Conservation (phyloP, 1,139 yeast species). For the Pichia sp. region DNA sequence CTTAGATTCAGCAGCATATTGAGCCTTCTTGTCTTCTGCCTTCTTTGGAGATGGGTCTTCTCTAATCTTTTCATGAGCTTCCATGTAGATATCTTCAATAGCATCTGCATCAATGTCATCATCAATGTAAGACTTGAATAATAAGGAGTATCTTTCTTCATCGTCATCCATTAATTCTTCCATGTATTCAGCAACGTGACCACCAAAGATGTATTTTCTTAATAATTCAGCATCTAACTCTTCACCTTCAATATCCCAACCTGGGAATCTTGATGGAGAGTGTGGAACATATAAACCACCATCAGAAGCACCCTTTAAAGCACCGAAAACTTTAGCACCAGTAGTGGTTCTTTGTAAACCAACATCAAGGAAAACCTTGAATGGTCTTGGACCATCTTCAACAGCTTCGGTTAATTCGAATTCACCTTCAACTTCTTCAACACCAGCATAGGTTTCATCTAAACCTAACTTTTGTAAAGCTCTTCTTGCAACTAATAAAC, state of each 20-base stretch:
- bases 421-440: constrained; percentile 99
- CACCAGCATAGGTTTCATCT: constrained; percentile 98
- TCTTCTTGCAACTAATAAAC: constrained; percentile 99
- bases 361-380: constrained; percentile 98
- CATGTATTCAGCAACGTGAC: constrained; percentile 99
- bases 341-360: constrained; percentile 99
- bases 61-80: constrained; percentile 95
- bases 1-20: constrained; percentile 95
- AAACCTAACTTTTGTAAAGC: constrained; percentile 95
- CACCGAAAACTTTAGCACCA: constrained; percentile 99
- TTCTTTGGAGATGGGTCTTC: constrained; percentile 91
- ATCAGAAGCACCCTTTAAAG: constrained; percentile 99
- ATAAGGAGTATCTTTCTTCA: constrained; percentile 97
- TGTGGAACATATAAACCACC: constrained; percentile 99
- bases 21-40: constrained; percentile 93
- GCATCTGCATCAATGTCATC: constrained; percentile 97
- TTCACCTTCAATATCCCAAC: constrained; percentile 98
- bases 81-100: constrained; percentile 89
- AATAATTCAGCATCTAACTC: constrained; percentile 96
- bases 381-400: constrained; percentile 99
- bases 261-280: constrained; percentile 99
- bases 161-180: constrained; percentile 99
- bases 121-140: constrained; percentile 94
- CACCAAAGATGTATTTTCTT: constrained; percentile 95
- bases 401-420: constrained; percentile 97